phyloP scores from a whole-genome alignment of 371 early-diverging fungal species.

The Lichtheimia corymbifera region DNA sequence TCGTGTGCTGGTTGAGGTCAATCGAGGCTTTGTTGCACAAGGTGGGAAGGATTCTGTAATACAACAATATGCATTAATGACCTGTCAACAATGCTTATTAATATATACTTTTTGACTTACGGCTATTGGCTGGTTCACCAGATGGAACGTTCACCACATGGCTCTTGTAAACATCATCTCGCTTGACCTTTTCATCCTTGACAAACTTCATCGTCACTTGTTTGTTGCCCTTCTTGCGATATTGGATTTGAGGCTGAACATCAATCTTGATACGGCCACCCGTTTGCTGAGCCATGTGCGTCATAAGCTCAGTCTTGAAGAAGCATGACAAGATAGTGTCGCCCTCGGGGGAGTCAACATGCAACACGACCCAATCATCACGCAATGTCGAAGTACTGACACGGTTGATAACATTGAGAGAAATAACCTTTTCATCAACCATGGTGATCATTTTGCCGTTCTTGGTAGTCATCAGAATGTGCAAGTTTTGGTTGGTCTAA shows the following conservation, averaged over 20 bases:
- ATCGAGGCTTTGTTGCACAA: conserved; percentile 51
- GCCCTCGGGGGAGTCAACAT: conserved; percentile 68
- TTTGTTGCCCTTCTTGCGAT: conserved; percentile 79
- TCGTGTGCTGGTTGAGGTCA: conserved; percentile 24
- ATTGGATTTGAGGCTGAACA: conserved; percentile 60
- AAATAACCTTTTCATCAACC: conserved; percentile 52
- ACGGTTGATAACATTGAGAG: conserved; percentile 52
- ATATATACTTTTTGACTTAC: conserved; percentile 21
- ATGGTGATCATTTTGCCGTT: conserved; percentile 59
- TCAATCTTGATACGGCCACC: conserved; percentile 62
- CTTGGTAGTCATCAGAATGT: conserved; percentile 58
- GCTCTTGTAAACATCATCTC: conserved; percentile 73
- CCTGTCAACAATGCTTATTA: neutral
- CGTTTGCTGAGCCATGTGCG: conserved; percentile 60
- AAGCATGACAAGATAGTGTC: conserved; percentile 48
- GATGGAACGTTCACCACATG: conserved; percentile 71
- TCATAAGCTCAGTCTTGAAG: conserved; percentile 88
- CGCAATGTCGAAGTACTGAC: conserved; percentile 67
- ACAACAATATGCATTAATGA: neutral
- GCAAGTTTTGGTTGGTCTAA: conserved; percentile 61
- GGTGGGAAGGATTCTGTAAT: conserved; percentile 57
- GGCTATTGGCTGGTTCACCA: conserved; percentile 71
- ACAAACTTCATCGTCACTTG: conserved; percentile 73
- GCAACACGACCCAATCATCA: conserved; percentile 88
- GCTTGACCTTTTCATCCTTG: conserved; percentile 67